Conservation (phyloP, 495 filamentous ascomycete genomes). For the Tuber calosporum region DNA sequence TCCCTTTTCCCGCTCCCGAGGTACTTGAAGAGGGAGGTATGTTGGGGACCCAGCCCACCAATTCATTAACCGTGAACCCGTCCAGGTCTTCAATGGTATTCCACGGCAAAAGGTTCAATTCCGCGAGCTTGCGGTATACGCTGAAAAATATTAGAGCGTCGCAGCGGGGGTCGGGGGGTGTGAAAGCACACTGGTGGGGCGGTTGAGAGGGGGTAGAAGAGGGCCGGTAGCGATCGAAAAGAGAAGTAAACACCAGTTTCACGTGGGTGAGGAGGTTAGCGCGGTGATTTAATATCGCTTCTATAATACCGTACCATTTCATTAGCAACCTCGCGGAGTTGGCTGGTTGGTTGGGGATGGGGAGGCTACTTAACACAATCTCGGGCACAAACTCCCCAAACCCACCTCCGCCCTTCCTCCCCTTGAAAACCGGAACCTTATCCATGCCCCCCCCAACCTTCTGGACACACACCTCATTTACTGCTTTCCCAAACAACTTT, state of each 20-base stretch:
- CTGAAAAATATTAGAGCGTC: not conserved
- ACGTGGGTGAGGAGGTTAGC: not conserved
- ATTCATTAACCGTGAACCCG: not conserved
- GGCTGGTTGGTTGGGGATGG: not conserved
- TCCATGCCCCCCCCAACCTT: not conserved
- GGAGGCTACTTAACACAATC: not conserved
- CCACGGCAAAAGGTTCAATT: not conserved
- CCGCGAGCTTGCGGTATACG: not conserved
- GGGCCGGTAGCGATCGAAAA: not conserved
- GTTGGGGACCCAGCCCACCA: not conserved
- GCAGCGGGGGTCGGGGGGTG: not conserved
- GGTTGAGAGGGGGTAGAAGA: not conserved
- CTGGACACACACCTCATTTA: constrained; percentile 2
- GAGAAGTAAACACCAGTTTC: not conserved
- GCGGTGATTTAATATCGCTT: not conserved
- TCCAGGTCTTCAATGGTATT: not conserved
- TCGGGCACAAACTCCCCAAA: not conserved
- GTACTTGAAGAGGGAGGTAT: not conserved
- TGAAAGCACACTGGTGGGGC: not conserved
- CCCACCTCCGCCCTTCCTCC: not conserved
- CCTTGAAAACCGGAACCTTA: not conserved
- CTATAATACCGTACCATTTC: not conserved
- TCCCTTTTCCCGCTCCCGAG: not conserved
- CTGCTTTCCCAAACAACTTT: constrained; percentile 5
- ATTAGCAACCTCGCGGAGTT: not conserved